Conservation (phyloP, 1,139 yeast species). For the Suhomyces taliae region DNA sequence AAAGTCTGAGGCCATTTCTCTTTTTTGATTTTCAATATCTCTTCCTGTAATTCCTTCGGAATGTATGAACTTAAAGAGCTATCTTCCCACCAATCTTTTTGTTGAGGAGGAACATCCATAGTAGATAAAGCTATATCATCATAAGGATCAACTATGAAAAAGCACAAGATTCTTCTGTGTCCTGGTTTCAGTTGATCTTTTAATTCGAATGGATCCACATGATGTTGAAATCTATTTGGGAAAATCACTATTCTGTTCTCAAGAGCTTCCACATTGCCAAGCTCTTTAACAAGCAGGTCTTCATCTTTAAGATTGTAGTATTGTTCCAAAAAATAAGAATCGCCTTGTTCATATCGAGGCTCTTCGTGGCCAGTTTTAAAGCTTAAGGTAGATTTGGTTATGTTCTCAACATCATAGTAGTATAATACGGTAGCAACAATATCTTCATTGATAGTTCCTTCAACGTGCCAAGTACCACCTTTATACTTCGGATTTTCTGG, state of each 20-base stretch:
- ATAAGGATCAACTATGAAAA: constrained; percentile 41
- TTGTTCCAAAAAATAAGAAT: constrained; percentile 22
- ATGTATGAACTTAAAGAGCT: constrained; percentile 2
- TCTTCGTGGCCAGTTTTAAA: constrained; percentile 35
- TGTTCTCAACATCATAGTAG: constrained; percentile 45
- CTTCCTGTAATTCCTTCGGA: constrained; percentile 2
- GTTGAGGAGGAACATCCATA: constrained; percentile 43
- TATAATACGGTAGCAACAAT: constrained; percentile 44
- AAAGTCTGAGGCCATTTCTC: constrained; percentile 22
- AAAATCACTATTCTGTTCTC: constrained; percentile 36
- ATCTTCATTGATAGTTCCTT: constrained; percentile 44
- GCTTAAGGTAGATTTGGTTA: constrained; percentile 34
- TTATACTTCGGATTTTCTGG: constrained; percentile 40
- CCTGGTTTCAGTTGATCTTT: constrained; percentile 37
- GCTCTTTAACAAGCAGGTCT: not conserved
- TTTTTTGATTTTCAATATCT: not conserved
- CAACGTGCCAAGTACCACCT: constrained; percentile 51
- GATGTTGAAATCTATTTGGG: constrained; percentile 44
- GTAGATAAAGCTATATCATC: constrained; percentile 30
- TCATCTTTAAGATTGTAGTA: constrained; percentile 14
- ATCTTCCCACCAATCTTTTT: constrained; percentile 35
- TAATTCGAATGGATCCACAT: constrained; percentile 40
- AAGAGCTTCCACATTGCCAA: constrained; percentile 28
- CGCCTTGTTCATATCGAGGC: constrained; percentile 40
- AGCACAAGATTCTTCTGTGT: constrained; percentile 41